Base-by-base conservation (phyloP, 495 filamentous ascomycete genomes). In the Penicillium lagena region DNA sequence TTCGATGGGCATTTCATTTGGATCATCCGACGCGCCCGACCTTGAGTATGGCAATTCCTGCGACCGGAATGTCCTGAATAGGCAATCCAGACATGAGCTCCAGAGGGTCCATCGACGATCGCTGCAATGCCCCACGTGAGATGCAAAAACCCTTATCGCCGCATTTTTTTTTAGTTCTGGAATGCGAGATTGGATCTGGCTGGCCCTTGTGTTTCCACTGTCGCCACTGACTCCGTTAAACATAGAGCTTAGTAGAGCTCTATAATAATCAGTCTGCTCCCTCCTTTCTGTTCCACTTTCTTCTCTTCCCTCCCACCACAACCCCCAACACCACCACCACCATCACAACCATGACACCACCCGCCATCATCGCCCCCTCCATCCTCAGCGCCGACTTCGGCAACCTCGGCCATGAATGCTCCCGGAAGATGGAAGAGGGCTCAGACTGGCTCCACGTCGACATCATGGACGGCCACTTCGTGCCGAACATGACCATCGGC, bases 401-500 rank as follows among this genome's bases (percentile, higher is more conserved):
- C 52, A 74, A 81, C 45, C 82, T 98, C 35, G 87, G 90, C 56
- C 75, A 75, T 54, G 93, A 86, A 64, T 98, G 93, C 69, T 78
- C 79, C 13, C 72, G 77, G 43, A 95, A 86, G 43, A 95, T 98
- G 49, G 71, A 72, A 15, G 73, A 87, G 39, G 87, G 89, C 36
- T 86, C 90, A 44, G 86, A 95, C 73, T 96, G 93, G 68, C 60
- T 72, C 32, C 68, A 72, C 43, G 78, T 90, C 52, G 86, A 95
- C 63, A 91, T 93, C 63, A 96, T 91, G 90, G 91, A 97, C 63
- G 58, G 94, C 44, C 93, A 98, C 66, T 98, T 98, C 60, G 93
- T 98, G 8, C 93, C 93, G 4, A 98, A 98, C 69, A 89, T 98
- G 63, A 97, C 93, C 40, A 95, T 96, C 63, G 93, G 93, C 35